These are phyloP conservation scores for Schoenoplectus tabernaemontani DNA, from an alignment of 202 grass and related monocot genomes.

Conservation along the genomic window DNA sequence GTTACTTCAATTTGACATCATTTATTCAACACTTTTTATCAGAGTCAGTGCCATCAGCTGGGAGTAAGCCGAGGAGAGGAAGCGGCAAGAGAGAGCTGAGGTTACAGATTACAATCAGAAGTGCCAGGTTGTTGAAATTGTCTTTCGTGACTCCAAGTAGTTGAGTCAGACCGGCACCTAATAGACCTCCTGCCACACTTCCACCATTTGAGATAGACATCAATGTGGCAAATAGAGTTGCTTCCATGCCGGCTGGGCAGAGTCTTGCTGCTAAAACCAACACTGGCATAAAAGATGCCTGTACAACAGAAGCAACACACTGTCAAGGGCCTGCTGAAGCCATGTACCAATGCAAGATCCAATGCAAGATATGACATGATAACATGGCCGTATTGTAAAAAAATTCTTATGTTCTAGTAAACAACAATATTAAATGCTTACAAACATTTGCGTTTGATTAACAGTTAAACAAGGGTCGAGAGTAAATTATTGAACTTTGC, in stretches of 20 bases:
- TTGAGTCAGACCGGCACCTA: slow-evolving; percentile 77
- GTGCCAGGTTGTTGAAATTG: slow-evolving; percentile 52
- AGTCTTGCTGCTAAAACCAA: slow-evolving; percentile 79
- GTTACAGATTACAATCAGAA: slow-evolving; percentile 62
- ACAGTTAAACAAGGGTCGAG: not conserved
- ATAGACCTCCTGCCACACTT: slow-evolving; percentile 55
- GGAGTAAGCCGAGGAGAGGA: slow-evolving; percentile 77
- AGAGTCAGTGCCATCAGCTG: slow-evolving; percentile 32
- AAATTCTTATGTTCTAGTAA: not conserved
- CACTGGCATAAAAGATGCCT: slow-evolving; percentile 98
- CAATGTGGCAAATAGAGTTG: slow-evolving; percentile 81
- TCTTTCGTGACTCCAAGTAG: slow-evolving; percentile 65
- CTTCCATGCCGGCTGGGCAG: slow-evolving; percentile 76
- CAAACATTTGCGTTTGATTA: not conserved
- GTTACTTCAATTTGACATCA: slow-evolving; percentile 15
- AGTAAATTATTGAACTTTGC: not conserved
- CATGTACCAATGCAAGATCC: not conserved
- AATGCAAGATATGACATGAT: too few species aligned
- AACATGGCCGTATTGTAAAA: not conserved
- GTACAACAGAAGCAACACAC: not conserved
- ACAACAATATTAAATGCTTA: not conserved
- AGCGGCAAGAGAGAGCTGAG: slow-evolving; percentile 78
- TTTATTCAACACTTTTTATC: slow-evolving; percentile 21
- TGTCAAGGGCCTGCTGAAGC: not conserved
- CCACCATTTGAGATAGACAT: slow-evolving; percentile 95